These are phyloP conservation scores for Fusarium odoratissimum DNA, from an alignment of 2,329 filamentous ascomycete species.

Conservation along the genomic window DNA sequence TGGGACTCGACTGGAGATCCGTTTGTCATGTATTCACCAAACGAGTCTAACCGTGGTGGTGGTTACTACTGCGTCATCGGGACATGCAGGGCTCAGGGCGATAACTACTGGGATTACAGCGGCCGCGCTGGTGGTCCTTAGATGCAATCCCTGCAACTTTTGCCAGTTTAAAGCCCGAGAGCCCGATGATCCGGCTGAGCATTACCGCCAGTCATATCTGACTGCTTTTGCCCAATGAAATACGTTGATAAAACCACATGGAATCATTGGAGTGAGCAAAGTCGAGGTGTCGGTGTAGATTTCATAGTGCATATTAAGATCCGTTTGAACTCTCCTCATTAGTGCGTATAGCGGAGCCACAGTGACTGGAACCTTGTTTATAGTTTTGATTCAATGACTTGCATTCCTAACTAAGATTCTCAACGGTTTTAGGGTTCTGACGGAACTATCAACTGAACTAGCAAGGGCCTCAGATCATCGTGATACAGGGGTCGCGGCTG, in stretches of 20 bases:
- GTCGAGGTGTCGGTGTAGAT: background rate
- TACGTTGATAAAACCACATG: background rate
- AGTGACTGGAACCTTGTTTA: background rate
- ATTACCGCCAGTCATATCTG: background rate
- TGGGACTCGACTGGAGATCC: background rate
- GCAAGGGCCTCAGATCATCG: background rate
- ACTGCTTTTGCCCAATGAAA: background rate
- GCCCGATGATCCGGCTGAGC: background rate
- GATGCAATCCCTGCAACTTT: background rate
- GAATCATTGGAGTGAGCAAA: background rate
- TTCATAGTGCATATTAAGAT: background rate
- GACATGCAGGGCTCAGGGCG: background rate
- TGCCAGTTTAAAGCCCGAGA: background rate
- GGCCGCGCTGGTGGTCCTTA: constrained; percentile 1
- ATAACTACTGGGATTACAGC: constrained; percentile 4
- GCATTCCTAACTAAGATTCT: background rate
- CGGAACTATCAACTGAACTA: background rate
- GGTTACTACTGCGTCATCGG: constrained; percentile 9
- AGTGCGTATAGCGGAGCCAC: background rate
- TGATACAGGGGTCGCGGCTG: background rate
- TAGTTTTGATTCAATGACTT: background rate
- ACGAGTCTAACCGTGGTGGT: background rate
- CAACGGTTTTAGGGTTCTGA: background rate
- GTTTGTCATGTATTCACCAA: background rate
- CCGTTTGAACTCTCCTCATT: background rate